Evolutionary conservation across 345 rosid species (phyloP).

Genomic region (Eucalyptus camaldulensis): DNA sequence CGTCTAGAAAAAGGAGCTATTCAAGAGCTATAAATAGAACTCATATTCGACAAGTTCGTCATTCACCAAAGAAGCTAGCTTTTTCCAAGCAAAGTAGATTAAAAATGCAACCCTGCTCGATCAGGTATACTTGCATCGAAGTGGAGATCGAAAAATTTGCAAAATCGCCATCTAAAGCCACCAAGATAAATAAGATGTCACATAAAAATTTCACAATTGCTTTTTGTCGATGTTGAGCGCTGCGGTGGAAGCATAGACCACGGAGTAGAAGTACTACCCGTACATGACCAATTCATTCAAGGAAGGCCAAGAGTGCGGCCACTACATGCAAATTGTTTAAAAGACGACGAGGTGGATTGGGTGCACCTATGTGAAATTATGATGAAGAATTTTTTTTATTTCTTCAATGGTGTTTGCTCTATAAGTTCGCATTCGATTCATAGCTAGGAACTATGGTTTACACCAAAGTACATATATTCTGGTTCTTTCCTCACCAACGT

Average conservation of each 20-base stretch:
- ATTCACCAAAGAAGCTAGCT: not conserved
- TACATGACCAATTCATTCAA: slow-evolving; percentile 42
- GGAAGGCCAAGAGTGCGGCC: slow-evolving; percentile 61
- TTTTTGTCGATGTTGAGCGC: slow-evolving; percentile 34
- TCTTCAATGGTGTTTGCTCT: not conserved
- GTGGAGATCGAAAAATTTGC: too few relatives aligned
- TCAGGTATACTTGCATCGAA: not conserved
- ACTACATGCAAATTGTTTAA: slow-evolving; percentile 82
- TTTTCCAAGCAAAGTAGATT: not conserved
- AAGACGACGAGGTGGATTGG: slow-evolving; percentile 45
- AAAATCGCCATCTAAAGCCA: not conserved
- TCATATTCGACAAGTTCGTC: not conserved
- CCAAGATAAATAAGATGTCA: not conserved
- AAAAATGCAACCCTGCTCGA: not conserved
- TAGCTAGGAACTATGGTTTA: not conserved
- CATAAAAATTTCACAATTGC: not conserved
- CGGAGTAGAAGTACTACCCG: slow-evolving; percentile 53
- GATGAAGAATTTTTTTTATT: not conserved
- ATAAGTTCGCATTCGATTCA: not conserved
- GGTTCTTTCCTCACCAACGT: not conserved
- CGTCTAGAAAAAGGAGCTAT: not conserved
- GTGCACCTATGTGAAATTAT: slow-evolving; percentile 33
- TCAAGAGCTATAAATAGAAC: too few relatives aligned
- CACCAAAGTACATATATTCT: not conserved
- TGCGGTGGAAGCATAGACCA: slow-evolving; percentile 54